These are phyloP conservation scores for Sporopachydermia lactativora DNA, from an alignment of 805 yeast genomes.

Conservation along the genomic window DNA sequence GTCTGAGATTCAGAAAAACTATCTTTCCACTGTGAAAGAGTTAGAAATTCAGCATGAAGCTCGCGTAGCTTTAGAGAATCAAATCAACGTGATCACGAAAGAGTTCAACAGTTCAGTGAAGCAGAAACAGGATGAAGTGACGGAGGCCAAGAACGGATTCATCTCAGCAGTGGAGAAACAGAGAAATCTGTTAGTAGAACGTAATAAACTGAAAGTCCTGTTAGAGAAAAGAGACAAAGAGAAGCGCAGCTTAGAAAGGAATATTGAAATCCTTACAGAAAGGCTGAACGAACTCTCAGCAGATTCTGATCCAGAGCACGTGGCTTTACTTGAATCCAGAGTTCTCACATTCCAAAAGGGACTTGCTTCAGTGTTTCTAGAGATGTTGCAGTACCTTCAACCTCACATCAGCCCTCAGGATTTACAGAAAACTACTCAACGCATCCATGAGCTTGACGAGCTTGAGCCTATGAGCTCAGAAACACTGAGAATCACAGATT, in stretches of 20 bases:
- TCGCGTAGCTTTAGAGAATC: constrained; percentile 14
- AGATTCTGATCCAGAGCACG: neutral
- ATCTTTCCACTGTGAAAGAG: constrained; percentile 5
- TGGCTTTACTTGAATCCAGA: constrained; percentile 14
- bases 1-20: constrained; percentile 7
- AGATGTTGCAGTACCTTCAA: constrained; percentile 32
- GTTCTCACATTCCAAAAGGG: constrained; percentile 25
- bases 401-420: constrained; percentile 36
- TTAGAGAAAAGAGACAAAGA: constrained; percentile 27
- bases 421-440: constrained; percentile 46
- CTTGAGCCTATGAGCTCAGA: constrained; percentile 15
- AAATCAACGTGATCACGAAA: constrained; percentile 13
- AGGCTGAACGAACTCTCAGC: constrained; percentile 16
- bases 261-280: constrained; percentile 25
- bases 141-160: constrained; percentile 25
- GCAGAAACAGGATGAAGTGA: constrained; percentile 22
- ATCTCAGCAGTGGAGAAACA: constrained; percentile 29
- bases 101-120: constrained; percentile 11
- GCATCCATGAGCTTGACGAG: constrained; percentile 34
- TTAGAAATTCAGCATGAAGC: constrained; percentile 10
- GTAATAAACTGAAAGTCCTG: constrained; percentile 26
- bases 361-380: constrained; percentile 25
- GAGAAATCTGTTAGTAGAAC: constrained; percentile 29
- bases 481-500: neutral
- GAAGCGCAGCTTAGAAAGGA: constrained; percentile 21